Conservation (phyloP, 176 grass and related monocot species). For the Paspalum vaginatum region DNA sequence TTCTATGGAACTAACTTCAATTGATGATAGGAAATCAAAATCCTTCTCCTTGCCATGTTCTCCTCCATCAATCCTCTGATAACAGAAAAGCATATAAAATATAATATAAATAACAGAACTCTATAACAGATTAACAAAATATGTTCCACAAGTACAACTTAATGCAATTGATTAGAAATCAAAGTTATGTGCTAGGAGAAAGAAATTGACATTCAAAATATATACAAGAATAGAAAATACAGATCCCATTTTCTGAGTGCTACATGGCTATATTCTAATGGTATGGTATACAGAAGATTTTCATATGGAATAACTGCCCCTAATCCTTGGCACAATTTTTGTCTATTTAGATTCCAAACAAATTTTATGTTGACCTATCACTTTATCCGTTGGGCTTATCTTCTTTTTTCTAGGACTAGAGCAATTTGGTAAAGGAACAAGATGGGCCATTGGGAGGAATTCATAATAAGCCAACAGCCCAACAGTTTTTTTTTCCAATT, state of each 20-base stretch:
- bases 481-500: no score
- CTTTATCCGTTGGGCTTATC: background rate
- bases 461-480: background rate
- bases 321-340: background rate
- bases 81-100: conserved; percentile 2
- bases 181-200: conserved; percentile 20
- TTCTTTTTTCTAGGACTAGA: background rate
- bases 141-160: background rate
- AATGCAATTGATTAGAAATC: conserved; percentile 5
- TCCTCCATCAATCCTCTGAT: conserved; percentile 87
- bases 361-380: background rate
- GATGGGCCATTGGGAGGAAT: background rate
- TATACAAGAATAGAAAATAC: background rate
- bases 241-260: no score
- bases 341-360: background rate
- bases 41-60: conserved; percentile 73
- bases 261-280: background rate
- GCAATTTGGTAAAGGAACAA: background rate
- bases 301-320: background rate
- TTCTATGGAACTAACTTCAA: conserved; percentile 70
- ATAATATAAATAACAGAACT: conserved; percentile 21
- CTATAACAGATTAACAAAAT: background rate
- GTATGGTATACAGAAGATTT: background rate
- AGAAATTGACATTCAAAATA: background rate
- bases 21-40: conserved; percentile 92